Conservation (phyloP, 2,329 filamentous ascomycete genomes). For the Diaporthe amygdali region DNA sequence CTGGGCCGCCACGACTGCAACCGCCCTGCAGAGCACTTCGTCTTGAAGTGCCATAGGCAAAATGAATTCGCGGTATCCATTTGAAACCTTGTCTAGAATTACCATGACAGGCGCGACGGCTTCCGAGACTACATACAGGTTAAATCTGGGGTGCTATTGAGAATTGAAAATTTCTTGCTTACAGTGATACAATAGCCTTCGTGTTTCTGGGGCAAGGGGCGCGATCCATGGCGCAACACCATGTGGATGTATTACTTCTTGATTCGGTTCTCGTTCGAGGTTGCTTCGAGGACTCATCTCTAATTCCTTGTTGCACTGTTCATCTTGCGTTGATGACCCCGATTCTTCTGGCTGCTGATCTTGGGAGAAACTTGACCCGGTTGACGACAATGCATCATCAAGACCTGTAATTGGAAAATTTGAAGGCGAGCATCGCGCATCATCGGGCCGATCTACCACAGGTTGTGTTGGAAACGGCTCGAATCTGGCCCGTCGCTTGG, state of each 20-base stretch:
- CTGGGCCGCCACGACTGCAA: neutral
- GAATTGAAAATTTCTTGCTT: rapidly evolving
- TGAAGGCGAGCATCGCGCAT: too few relatives aligned
- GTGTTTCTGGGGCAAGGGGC: neutral
- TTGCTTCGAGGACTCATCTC: neutral
- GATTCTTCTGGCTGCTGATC: neutral
- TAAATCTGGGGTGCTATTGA: neutral
- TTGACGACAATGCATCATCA: neutral
- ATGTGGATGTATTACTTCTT: neutral
- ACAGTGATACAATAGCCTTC: neutral
- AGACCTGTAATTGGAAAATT: neutral
- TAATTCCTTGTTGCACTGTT: neutral
- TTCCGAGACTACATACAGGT: neutral
- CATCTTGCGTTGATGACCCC: neutral
- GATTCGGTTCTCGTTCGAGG: neutral
- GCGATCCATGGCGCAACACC: neutral
- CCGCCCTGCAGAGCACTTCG: neutral
- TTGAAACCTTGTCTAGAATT: neutral
- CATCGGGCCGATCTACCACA: neutral
- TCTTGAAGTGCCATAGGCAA: neutral
- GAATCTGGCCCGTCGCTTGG: neutral
- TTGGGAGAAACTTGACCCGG: neutral
- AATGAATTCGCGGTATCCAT: neutral
- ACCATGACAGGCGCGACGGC: neutral
- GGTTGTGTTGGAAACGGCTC: neutral